phyloP scores from a whole-genome alignment of 352 stramenopile genomes.

The Plasmopara viticola region DNA sequence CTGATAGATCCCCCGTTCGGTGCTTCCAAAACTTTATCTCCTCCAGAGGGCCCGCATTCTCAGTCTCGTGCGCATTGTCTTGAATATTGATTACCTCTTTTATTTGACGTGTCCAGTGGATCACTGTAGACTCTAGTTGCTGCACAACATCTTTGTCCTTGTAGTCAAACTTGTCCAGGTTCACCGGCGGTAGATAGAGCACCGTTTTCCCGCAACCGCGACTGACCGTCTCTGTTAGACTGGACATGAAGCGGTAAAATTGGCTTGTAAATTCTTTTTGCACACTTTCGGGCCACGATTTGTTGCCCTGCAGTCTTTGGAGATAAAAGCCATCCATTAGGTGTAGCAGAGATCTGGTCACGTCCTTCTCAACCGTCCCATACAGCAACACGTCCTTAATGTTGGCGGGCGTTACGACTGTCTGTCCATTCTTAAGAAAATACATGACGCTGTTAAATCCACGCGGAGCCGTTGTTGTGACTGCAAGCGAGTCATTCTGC shows the following conservation, averaged over 20 bases:
- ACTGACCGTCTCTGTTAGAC: conserved; percentile 90
- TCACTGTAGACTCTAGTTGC: conserved; percentile 94
- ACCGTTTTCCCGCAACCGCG: conserved; percentile 90
- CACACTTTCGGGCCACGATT: conserved; percentile 89
- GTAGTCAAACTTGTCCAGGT: conserved; percentile 76
- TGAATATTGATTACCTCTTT: conserved; percentile 96
- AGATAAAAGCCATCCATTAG: conserved; percentile 83
- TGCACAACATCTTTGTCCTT: conserved; percentile 94
- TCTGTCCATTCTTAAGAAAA: conserved; percentile 85
- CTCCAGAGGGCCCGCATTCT: conserved; percentile 88
- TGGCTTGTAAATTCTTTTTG: conserved; percentile 92
- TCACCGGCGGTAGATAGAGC: conserved; percentile 87
- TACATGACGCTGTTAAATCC: conserved; percentile 62
- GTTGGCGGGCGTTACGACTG: conserved; percentile 52
- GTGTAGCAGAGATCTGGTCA: conserved; percentile 74
- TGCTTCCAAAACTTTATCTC: conserved; percentile 96
- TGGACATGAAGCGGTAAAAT: conserved; percentile 94
- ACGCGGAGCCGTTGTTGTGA: conserved; percentile 56
- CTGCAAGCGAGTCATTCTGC: conserved; percentile 35
- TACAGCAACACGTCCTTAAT: conserved; percentile 62
- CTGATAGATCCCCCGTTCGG: conserved; percentile 88
- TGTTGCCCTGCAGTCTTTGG: conserved; percentile 72
- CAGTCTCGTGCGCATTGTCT: conserved; percentile 87
- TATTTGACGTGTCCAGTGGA: conserved; percentile 96
- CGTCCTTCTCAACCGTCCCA: conserved; percentile 71